Conservation (phyloP, 106 monocot genomes). For the Allium cepa region DNA sequence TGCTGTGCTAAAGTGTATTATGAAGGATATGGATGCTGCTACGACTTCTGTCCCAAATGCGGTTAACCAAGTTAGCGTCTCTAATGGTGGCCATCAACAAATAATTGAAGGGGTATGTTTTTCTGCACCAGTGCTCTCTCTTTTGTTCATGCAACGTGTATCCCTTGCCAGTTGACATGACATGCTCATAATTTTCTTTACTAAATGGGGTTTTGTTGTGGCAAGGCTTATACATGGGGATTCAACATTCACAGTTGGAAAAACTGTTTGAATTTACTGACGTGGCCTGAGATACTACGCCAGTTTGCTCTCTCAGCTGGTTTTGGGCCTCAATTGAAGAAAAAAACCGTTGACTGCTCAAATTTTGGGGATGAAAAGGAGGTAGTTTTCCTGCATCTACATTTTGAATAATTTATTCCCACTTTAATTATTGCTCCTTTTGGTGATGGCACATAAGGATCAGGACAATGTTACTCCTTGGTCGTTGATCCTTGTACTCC, state of each 20-base stretch:
- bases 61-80: constrained; percentile 57
- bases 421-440: no score
- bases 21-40: constrained; percentile 95
- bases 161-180: no score
- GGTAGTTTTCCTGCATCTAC: constrained; percentile 14
- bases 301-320: constrained; percentile 94
- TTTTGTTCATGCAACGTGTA: background rate
- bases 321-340: constrained; percentile 86
- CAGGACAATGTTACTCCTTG: no score
- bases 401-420: background rate
- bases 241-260: constrained; percentile 91
- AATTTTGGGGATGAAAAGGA: constrained; percentile 78
- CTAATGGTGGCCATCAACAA: constrained; percentile 90
- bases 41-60: constrained; percentile 63
- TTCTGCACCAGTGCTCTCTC: background rate
- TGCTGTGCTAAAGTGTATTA: constrained; percentile 68
- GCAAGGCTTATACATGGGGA: constrained; percentile 93
- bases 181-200: background rate
- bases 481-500: no score
- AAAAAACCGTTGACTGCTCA: constrained; percentile 35
- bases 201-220: background rate
- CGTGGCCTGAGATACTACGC: constrained; percentile 92
- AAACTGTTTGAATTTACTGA: constrained; percentile 59
- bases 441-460: no score
- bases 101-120: constrained; percentile 84